phyloP scores from a whole-genome alignment of 768 basidiomycete species.

The Hirschioporus abietinus region DNA sequence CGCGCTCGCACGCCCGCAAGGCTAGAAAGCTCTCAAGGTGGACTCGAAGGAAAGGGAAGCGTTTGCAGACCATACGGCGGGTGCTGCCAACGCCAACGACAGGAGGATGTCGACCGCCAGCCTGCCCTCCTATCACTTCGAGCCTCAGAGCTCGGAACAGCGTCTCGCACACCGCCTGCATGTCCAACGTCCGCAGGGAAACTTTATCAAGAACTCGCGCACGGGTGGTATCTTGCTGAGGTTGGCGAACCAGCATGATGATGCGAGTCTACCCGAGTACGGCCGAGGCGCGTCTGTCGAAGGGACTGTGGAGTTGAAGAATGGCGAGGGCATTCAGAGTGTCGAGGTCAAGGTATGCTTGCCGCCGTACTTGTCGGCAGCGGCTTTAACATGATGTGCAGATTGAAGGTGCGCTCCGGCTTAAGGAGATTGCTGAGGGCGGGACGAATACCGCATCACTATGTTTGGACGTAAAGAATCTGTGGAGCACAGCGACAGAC shows the following conservation, averaged over 20 bases:
- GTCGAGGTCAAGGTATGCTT: slow-evolving; percentile 58
- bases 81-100: background rate
- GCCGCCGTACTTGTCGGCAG: background rate
- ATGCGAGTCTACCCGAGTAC: slow-evolving; percentile 51
- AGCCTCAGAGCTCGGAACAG: slow-evolving; percentile 49
- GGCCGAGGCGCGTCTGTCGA: slow-evolving; percentile 45
- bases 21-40: background rate
- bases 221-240: slow-evolving; percentile 47
- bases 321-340: slow-evolving; percentile 48
- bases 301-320: slow-evolving; percentile 51
- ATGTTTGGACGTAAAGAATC: slow-evolving; percentile 42
- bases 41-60: background rate
- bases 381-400: slow-evolving; percentile 19
- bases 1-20: background rate
- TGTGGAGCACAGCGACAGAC: slow-evolving; percentile 52
- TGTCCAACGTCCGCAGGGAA: slow-evolving; percentile 36
- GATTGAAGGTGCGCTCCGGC: slow-evolving; percentile 55
- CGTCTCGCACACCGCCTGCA: slow-evolving; percentile 41
- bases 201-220: slow-evolving; percentile 56
- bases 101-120: slow-evolving; percentile 46
- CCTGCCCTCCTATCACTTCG: slow-evolving; percentile 52
- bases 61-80: background rate
- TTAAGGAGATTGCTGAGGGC: slow-evolving; percentile 65
- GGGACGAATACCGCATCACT: slow-evolving; percentile 49
- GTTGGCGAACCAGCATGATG: slow-evolving; percentile 47